These are phyloP conservation scores for Capronia americana DNA, from an alignment of 2,329 filamentous ascomycete genomes.

Conservation along the genomic window DNA sequence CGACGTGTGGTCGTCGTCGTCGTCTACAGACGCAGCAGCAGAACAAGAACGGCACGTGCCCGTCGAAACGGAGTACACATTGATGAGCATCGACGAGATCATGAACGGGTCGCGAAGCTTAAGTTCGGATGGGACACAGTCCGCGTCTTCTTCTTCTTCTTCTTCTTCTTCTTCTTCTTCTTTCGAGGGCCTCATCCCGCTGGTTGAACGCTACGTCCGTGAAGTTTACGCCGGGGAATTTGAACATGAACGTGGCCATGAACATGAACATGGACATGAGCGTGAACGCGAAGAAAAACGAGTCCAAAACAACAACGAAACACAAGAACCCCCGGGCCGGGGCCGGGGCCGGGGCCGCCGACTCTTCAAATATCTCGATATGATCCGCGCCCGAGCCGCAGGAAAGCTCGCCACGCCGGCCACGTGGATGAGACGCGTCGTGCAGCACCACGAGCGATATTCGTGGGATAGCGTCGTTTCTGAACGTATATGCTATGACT, in stretches of 20 bases:
- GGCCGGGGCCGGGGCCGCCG: too few relatives aligned
- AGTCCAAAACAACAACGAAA: not conserved
- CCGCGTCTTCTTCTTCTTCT: not conserved
- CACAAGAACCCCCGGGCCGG: too few relatives aligned
- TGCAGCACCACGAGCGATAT: constrained; percentile 75
- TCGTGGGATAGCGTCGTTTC: constrained; percentile 79
- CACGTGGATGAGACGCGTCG: constrained; percentile 88
- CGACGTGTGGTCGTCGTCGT: constrained; percentile 59
- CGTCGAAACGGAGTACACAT: not conserved
- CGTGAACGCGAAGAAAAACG: not conserved
- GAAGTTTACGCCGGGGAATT: not conserved
- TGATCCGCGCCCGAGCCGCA: constrained; percentile 83
- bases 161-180: not conserved
- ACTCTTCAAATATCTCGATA: constrained; percentile 70
- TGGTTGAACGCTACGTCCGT: constrained; percentile 8
- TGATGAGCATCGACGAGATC: constrained; percentile 6
- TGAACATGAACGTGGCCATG: not conserved
- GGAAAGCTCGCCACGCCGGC: constrained; percentile 87
- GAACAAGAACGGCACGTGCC: constrained; percentile 60
- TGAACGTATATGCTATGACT: constrained; percentile 77
- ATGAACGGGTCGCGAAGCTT: constrained; percentile 6
- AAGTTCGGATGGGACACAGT: not conserved
- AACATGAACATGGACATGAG: not conserved
- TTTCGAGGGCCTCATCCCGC: constrained; percentile 1
- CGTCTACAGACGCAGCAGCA: not conserved